Base-by-base conservation (phyloP, 2,329 filamentous ascomycete species). In the Cryphonectria parasitica region DNA sequence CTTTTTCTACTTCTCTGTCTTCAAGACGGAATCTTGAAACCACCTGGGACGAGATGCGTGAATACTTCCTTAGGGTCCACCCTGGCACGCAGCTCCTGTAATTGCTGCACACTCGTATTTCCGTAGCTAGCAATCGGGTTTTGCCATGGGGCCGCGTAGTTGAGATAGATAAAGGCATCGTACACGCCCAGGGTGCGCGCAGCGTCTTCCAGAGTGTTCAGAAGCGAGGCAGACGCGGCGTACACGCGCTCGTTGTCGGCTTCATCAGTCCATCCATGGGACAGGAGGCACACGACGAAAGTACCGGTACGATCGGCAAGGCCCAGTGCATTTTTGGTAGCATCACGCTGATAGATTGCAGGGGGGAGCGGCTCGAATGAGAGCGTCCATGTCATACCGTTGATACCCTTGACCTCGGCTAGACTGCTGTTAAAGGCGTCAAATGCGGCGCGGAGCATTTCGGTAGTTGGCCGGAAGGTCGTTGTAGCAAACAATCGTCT, bases 141-240 rank as follows among this genome's bases (percentile, higher is more conserved):
- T 36, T 73, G 69, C 49, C 61, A 69, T 10, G 62, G 36, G 17
- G 58, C 69, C 34, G 71, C 71, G 52, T 71, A 73, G 19, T 73
- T 73, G 1, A 69, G 62, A 45, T 69, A 71, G 19, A 69, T 25
- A 31, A 64, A 73, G 1, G 63, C 39, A 22, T 73, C 71, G 19
- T 58, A 64, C 1, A 54, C 64, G 22, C 28, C 67, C 34, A 71
- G 28, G 0, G 19, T 17, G 13, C 31, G 52, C 5, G 69, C 66
- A 1, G 22, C 65, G n/a, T 62, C 34, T 15, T 67, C 58, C 34
- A 71, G 41, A 15, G 13, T 52, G 5, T 41, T 36, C 45, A 73
- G 11, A 3, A 67, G 58, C 17, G n/a, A 61, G 31, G 11, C n/a
- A 3, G 61, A 11, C 2, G 60, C 62, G 2, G 3, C 34, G 19